phyloP scores from a whole-genome alignment of 1,284 basidiomycete genomes.

The Cutaneotrichosporon sp. region DNA sequence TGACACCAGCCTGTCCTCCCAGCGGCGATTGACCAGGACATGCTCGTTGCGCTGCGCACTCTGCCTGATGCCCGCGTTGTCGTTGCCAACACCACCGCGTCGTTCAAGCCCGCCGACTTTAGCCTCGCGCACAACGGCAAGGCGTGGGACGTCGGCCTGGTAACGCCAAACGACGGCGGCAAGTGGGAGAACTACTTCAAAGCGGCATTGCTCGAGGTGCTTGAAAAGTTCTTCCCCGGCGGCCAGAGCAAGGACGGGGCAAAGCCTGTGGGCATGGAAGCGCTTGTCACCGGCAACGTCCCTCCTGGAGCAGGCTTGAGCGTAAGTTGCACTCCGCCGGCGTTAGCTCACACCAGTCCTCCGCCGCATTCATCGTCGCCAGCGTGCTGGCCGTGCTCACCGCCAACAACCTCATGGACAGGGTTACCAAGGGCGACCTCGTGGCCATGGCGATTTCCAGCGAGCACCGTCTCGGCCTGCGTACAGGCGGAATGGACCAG shows the following conservation, averaged over 20 bases:
- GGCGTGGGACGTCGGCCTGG: constrained; percentile 68
- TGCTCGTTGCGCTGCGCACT: constrained; percentile 68
- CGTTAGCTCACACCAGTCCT: constrained; percentile 24
- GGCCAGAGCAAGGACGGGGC: constrained; percentile 48
- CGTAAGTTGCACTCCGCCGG: constrained; percentile 52
- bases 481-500: constrained; percentile 54
- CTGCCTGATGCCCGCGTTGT: constrained; percentile 12
- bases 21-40: constrained; percentile 75
- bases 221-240: constrained; percentile 22
- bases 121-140: constrained; percentile 53
- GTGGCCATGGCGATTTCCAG: constrained; percentile 71
- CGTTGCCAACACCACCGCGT: constrained; percentile 59
- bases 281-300: constrained; percentile 70
- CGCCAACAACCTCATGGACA: constrained; percentile 62
- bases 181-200: constrained; percentile 85
- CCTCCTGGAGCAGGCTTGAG: constrained; percentile 76
- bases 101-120: constrained; percentile 55
- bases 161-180: constrained; percentile 55
- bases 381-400: constrained; percentile 71
- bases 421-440: constrained; percentile 62
- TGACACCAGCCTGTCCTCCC: constrained; percentile 58
- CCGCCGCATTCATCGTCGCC: constrained; percentile 75
- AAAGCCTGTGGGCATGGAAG: constrained; percentile 62
- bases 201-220: constrained; percentile 48
- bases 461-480: constrained; percentile 69